Conservation (phyloP, 805 yeast species). For the Candida hungchunana region DNA sequence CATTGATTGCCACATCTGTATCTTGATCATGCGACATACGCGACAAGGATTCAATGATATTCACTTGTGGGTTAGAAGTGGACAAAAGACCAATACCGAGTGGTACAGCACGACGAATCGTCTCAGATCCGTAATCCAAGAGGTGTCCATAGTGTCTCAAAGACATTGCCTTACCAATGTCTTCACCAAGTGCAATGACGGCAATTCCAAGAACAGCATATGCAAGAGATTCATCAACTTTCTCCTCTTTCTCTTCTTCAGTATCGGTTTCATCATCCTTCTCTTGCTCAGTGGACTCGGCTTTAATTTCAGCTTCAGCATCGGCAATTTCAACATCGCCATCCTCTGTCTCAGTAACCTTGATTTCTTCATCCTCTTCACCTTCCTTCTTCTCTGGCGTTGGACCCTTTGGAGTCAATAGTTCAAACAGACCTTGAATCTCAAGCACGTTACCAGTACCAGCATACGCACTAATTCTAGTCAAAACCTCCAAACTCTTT, state of each 20-base stretch:
- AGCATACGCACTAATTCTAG: constrained; percentile 90
- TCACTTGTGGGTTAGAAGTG: constrained; percentile 92
- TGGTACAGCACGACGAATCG: constrained; percentile 91
- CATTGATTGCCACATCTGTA: constrained; percentile 87
- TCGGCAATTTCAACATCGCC: constrained; percentile 28
- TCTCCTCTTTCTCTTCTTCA: constrained; percentile 28
- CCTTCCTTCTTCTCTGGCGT: constrained; percentile 52
- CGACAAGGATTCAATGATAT: constrained; percentile 92
- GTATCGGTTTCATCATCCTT: constrained; percentile 19
- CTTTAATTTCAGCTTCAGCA: constrained; percentile 9
- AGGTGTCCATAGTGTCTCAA: constrained; percentile 94
- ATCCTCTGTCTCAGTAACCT: constrained; percentile 23
- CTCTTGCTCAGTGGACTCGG: constrained; percentile 10
- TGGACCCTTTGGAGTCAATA: constrained; percentile 69
- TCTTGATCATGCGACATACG: constrained; percentile 96
- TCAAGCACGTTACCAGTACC: constrained; percentile 97
- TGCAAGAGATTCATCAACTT: constrained; percentile 44
- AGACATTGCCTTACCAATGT: constrained; percentile 96
- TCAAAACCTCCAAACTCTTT: constrained; percentile 81
- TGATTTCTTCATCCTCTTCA: constrained; percentile 49
- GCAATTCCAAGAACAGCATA: constrained; percentile 95
- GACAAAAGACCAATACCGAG: constrained; percentile 96
- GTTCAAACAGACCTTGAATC: constrained; percentile 85
- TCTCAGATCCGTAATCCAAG: constrained; percentile 94
- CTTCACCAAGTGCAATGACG: constrained; percentile 94